These are phyloP conservation scores for Skeletonema costatum DNA, from an alignment of 108 stramenopile genomes.

Conservation along the genomic window DNA sequence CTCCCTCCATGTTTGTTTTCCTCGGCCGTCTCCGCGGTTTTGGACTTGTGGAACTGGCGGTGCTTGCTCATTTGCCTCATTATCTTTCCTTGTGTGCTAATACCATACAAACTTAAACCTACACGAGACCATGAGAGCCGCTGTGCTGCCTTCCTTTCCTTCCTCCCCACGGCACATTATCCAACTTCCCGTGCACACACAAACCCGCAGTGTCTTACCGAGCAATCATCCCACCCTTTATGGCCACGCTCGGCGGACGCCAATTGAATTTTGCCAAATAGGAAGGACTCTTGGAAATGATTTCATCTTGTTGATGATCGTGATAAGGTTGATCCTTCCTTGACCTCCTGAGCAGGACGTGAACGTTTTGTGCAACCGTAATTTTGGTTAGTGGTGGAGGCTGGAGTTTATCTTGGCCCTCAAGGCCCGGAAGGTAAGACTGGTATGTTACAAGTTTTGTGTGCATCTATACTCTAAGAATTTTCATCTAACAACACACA, in stretches of 20 bases:
- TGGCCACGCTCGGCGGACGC: constrained; percentile 26
- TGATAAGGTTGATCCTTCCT: constrained; percentile 68
- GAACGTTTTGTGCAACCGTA: constrained; percentile 86
- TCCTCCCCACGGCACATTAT: constrained; percentile 16
- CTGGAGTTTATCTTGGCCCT: constrained; percentile 98
- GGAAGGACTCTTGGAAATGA: constrained; percentile 99
- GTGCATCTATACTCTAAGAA: no score
- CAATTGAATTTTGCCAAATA: constrained; percentile 93
- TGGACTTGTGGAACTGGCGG: no score
- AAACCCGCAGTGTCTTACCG: neutral
- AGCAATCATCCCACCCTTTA: constrained; percentile 16
- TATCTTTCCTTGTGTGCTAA: neutral
- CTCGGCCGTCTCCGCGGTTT: neutral
- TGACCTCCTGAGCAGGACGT: constrained; percentile 89
- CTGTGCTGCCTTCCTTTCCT: constrained; percentile 11
- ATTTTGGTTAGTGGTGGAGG: constrained; percentile 96
- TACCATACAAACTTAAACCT: neutral
- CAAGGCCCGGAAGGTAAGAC: constrained; percentile 64
- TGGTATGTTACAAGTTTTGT: no score
- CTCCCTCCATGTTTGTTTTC: neutral
- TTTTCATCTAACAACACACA: neutral
- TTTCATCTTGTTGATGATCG: constrained; percentile 97
- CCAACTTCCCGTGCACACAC: no score
- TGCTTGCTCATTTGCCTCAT: no score
- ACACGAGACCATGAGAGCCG: constrained; percentile 8